A percentile compares a stretch with the other conserved stretches of the same genome.
Evolutionary conservation across 306 rosid species (phyloP).

Genomic region (Pyrus bretschneideri): DNA sequence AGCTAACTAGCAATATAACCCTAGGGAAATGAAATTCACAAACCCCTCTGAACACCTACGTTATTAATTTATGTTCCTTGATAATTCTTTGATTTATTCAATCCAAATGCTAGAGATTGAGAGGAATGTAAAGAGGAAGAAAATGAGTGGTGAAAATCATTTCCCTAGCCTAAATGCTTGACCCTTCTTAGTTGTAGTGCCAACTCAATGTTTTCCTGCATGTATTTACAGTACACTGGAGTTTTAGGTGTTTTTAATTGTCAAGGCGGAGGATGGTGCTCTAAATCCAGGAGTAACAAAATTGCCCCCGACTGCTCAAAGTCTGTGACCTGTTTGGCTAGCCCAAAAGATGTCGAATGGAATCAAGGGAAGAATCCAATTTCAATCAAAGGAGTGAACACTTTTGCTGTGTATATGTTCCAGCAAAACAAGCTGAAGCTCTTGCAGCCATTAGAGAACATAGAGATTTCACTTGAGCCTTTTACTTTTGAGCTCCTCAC

Average conservation of each 20-base stretch:
- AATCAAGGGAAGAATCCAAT: slow-evolving; percentile 35
- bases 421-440: slow-evolving; percentile 42
- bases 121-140: no score
- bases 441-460: slow-evolving; percentile 30
- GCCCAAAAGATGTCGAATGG: slow-evolving; percentile 67
- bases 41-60: no score
- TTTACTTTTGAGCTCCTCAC: slow-evolving; percentile 47
- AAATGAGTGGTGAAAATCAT: no score
- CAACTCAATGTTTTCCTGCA: not conserved
- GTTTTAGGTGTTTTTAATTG: slow-evolving; percentile 66
- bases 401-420: slow-evolving; percentile 48
- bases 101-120: no score
- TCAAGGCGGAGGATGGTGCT: slow-evolving; percentile 91
- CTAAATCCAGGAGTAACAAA: slow-evolving; percentile 39
- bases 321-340: slow-evolving; percentile 30
- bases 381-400: slow-evolving; percentile 26
- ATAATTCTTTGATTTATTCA: no score
- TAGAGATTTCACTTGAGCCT: slow-evolving; percentile 52
- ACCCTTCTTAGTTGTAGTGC: not conserved
- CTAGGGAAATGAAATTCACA: no score
- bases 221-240: slow-evolving; percentile 39
- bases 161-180: not conserved
- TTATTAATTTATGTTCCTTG: no score
- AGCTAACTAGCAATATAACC: not conserved
- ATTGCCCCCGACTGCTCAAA: slow-evolving; percentile 38